Percentiles rank a stretch among this genome's conserved stretches.
These are phyloP conservation scores for Hortaea sp. DNA, from an alignment of 2,329 filamentous ascomycete genomes.

Conservation along the genomic window DNA sequence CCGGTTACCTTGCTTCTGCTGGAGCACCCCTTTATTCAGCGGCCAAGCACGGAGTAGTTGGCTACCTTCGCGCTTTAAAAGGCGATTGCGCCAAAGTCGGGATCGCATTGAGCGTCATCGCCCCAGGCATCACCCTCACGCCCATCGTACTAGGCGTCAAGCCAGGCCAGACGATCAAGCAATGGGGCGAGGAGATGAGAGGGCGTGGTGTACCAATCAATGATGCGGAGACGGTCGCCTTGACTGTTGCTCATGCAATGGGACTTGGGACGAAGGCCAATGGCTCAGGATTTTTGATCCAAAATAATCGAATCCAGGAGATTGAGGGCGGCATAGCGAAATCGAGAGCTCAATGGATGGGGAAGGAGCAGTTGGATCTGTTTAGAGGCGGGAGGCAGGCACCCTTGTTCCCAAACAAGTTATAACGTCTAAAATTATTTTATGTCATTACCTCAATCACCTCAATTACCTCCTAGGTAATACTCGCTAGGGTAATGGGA, in stretches of 20 bases:
- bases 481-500: too few relatives aligned
- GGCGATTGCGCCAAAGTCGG: constrained; percentile 36
- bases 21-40: constrained; percentile 40
- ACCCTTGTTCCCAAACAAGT: constrained; percentile 23
- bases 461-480: too few relatives aligned
- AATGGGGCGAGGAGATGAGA: constrained; percentile 36
- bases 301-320: constrained; percentile 30
- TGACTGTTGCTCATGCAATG: constrained; percentile 37
- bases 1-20: constrained; percentile 39
- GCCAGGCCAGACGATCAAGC: constrained; percentile 25
- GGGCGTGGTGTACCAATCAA: constrained; percentile 39
- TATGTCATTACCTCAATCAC: too few relatives aligned
- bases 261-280: constrained; percentile 34
- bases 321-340: constrained; percentile 38
- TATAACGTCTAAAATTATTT: constrained; percentile 6
- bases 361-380: constrained; percentile 40
- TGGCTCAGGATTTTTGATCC: constrained; percentile 37
- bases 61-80: constrained; percentile 41
- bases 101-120: constrained; percentile 38
- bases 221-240: constrained; percentile 33
- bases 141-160: constrained; percentile 31
- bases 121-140: constrained; percentile 40
- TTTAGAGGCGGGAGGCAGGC: constrained; percentile 35
- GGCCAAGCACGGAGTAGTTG: constrained; percentile 42
- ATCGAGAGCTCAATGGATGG: constrained; percentile 38